phyloP scores from a whole-genome alignment of 768 basidiomycete species.

The Lactarius akahatsu region DNA sequence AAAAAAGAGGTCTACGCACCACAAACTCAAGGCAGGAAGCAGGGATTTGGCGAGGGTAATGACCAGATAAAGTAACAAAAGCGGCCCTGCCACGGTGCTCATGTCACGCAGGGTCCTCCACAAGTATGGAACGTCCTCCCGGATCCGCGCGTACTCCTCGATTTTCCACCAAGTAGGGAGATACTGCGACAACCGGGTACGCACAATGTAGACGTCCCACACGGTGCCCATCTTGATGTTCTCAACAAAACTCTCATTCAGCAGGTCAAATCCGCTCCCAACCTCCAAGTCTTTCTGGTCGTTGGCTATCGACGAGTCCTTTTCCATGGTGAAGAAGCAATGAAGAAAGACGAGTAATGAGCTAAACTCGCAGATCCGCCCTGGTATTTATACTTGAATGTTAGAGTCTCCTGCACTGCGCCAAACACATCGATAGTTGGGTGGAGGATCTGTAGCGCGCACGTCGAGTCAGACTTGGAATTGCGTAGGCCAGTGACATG shows the following conservation, averaged over 20 bases:
- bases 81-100: slow-evolving; percentile 7
- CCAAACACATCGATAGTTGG: neutral
- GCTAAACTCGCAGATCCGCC: neutral
- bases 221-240: neutral
- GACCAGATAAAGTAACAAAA: slow-evolving; percentile 15
- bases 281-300: neutral
- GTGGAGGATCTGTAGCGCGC: neutral
- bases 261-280: neutral
- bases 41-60: slow-evolving; percentile 5
- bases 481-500: too few species aligned
- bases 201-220: neutral
- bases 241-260: neutral
- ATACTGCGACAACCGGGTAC: neutral
- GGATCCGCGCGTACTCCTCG: neutral
- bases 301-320: neutral
- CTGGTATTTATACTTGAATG: neutral
- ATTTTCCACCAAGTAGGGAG: neutral
- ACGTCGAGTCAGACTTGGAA: neutral
- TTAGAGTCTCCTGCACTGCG: neutral
- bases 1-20: neutral
- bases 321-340: neutral
- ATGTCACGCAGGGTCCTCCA: slow-evolving; percentile 50
- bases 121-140: neutral
- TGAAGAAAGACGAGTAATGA: neutral
- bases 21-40: slow-evolving; percentile 18